Evolutionary conservation across 768 basidiomycete species (phyloP), one percentile per base, ranked within the genome.

Genomic region (Mrakia blollopis): DNA sequence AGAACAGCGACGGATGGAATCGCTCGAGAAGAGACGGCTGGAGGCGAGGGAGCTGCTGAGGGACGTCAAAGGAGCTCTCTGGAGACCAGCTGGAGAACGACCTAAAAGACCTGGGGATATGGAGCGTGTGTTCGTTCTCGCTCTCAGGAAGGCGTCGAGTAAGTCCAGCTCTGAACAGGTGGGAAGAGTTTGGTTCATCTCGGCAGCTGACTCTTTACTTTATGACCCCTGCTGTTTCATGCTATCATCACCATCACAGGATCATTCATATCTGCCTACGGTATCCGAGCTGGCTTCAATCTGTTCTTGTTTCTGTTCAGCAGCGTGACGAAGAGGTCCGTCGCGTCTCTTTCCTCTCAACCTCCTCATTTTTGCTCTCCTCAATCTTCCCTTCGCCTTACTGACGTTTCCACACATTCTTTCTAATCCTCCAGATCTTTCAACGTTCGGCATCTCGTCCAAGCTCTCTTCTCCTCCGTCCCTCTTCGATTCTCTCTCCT

Each of bases 61-160:
- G 21, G 82, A 79, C 14, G 81, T 82, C 7, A 80, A 79, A 61
- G 81, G 80, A 5, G 79, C 83, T 9, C 81, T 84, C 7, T 83
- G 83, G 82, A 73, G 83, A 18, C 79, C 79, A 25, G 78, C 81
- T 32, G 81, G 80, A 23, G 82, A 83, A 74, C 75, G 80, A 39
- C 74, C 67, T 44, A 65, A 80, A n/a, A 77, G 80, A 47, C 84
- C 84, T 16, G 54, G 74, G 14, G 83, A 83, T 79, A 77, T 79
- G 21, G 84, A 84, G 77, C 62, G 84, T 54, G 82, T 83, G 1
- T 68, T 80, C 18, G 80, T 84, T 4, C 69, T 83, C 23, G 82
- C 83, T 11, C 37, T 65, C 23, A n/a, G 37, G 35, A 74, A 78
- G 67, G 63, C 73, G 7, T 57, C 63, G 21, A 52, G 72, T 57